A percentile compares a stretch with the other conserved stretches of the same genome.
Conservation (phyloP, 495 filamentous ascomycete genomes). For the Gamarada debralockiae region DNA sequence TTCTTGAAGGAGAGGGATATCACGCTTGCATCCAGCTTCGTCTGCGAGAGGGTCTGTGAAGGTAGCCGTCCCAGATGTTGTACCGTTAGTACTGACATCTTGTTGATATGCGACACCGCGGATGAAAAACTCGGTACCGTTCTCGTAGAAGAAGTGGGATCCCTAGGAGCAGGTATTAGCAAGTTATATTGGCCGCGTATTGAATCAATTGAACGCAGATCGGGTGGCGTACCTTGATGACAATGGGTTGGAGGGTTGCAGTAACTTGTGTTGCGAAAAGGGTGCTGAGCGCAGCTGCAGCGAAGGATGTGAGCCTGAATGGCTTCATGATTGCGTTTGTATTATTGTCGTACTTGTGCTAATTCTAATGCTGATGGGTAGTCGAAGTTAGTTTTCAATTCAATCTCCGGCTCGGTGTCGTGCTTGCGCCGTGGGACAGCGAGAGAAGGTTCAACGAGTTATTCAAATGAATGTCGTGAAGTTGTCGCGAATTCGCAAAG, state of each 20-base stretch:
- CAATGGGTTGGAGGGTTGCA: conserved; percentile 38
- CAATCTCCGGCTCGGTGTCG: too few relatives aligned
- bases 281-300: conserved; percentile 23
- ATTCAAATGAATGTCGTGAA: conserved; percentile 15
- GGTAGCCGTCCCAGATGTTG: conserved; percentile 32
- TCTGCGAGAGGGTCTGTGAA: conserved; percentile 71
- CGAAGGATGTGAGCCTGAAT: conserved; percentile 20
- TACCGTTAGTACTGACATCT: conserved; percentile 40
- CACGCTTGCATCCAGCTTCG: conserved; percentile 63
- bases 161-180: conserved; percentile 39
- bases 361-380: neutral
- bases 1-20: conserved; percentile 74
- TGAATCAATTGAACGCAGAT: neutral
- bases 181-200: neutral
- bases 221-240: conserved; percentile 32
- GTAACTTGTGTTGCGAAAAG: conserved; percentile 27
- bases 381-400: too few relatives aligned
- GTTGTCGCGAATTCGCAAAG: neutral
- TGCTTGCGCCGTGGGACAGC: too few relatives aligned
- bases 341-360: neutral
- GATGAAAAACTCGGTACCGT: conserved; percentile 78
- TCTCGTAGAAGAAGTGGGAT: conserved; percentile 66
- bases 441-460: neutral
- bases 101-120: conserved; percentile 87
- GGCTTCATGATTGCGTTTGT: conserved; percentile 19